These are phyloP conservation scores for Pythium aristosporum DNA, from an alignment of 352 stramenopile species.

Conservation along the genomic window DNA sequence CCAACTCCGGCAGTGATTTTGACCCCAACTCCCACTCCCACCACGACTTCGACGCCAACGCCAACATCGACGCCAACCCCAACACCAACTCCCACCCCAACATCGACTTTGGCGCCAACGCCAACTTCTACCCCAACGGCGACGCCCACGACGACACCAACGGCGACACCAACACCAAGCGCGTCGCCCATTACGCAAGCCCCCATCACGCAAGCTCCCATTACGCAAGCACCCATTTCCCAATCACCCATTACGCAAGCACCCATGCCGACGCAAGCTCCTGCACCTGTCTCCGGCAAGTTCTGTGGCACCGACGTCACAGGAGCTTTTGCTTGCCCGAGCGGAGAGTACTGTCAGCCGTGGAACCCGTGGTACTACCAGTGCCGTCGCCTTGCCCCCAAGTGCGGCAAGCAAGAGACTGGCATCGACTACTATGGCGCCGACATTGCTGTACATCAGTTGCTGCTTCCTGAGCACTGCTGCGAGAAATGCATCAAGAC, in stretches of 20 bases:
- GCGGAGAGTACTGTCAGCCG: slow-evolving; percentile 36
- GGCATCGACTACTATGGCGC: slow-evolving; percentile 45
- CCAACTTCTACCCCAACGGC: background rate
- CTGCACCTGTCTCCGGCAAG: background rate
- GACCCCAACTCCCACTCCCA: background rate
- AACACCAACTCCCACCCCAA: background rate
- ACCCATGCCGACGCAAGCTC: background rate
- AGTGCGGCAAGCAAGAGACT: slow-evolving; percentile 35
- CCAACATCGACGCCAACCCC: background rate
- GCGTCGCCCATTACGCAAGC: background rate
- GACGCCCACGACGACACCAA: background rate
- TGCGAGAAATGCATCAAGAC: background rate
- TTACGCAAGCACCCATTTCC: too few species aligned
- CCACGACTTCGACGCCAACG: background rate
- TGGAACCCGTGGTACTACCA: slow-evolving; percentile 38
- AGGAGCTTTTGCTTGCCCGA: background rate
- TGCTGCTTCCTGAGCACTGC: background rate
- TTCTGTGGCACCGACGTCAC: slow-evolving; percentile 10
- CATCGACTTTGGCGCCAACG: background rate
- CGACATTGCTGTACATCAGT: slow-evolving; percentile 24
- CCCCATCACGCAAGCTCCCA: background rate
- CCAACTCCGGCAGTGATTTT: background rate
- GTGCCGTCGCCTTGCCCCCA: slow-evolving; percentile 27
- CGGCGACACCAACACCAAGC: background rate
- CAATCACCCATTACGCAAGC: too few species aligned